Conservation (phyloP, 2,329 filamentous ascomycete genomes). For the Ophiostoma fasciatum region DNA sequence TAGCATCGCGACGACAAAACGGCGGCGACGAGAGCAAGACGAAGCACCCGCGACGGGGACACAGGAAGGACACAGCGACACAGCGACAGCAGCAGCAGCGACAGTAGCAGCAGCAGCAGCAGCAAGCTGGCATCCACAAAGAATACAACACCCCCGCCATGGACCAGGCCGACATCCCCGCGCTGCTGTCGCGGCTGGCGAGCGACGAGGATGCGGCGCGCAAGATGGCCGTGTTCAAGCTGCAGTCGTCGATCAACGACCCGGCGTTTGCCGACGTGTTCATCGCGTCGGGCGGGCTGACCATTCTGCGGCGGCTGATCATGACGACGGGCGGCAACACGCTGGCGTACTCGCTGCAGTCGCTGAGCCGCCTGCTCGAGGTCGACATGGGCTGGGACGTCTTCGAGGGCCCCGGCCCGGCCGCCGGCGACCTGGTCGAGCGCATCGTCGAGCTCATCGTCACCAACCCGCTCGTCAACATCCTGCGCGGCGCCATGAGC, state of each 20-base stretch:
- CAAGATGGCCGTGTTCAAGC: constrained; percentile 98
- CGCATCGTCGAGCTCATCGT: constrained; percentile 84
- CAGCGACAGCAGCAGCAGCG: no score
- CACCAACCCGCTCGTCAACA: constrained; percentile 91
- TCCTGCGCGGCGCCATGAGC: constrained; percentile 90
- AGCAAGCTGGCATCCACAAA: no score
- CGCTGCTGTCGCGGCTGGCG: constrained; percentile 46
- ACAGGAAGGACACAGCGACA: no score
- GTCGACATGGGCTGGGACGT: constrained; percentile 97
- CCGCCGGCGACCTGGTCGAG: constrained; percentile 52
- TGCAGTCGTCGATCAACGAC: constrained; percentile 89
- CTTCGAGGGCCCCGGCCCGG: constrained; percentile 45
- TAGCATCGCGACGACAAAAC: no score
- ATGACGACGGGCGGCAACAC: constrained; percentile 84
- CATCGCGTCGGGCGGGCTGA: constrained; percentile 74
- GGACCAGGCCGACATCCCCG: constrained; percentile 54
- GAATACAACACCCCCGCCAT: constrained; percentile 21
- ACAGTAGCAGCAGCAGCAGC: no score
- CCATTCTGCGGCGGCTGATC: constrained; percentile 67
- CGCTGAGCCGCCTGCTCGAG: constrained; percentile 73
- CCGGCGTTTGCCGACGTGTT: constrained; percentile 94
- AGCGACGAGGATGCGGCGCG: constrained; percentile 77
- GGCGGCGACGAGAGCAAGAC: no score
- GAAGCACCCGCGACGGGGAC: no score
- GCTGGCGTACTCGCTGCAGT: constrained; percentile 85